Evolutionary conservation across 2,329 filamentous ascomycete genomes (phyloP).

Genomic region (Aspergillus caelatus): DNA sequence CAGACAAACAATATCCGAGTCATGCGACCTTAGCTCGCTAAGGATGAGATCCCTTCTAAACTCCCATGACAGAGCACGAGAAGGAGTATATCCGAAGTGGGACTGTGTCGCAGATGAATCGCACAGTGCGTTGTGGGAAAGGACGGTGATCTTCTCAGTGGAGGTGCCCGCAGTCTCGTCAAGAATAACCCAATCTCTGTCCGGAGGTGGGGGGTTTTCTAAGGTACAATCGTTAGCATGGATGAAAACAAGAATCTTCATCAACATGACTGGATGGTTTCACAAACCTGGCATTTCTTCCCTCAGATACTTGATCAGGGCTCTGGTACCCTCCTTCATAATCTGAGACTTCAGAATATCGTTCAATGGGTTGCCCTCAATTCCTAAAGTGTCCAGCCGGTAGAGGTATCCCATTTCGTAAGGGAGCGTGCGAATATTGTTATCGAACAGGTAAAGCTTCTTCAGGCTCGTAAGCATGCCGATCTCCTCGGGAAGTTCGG

Average conservation of each 20-base stretch:
- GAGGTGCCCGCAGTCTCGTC: constrained; percentile 51
- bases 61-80: constrained; percentile 80
- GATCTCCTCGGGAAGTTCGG: constrained; percentile 81
- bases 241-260: not conserved
- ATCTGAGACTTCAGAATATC: constrained; percentile 77
- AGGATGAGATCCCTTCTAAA: constrained; percentile 82
- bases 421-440: constrained; percentile 79
- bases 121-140: constrained; percentile 95
- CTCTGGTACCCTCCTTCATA: constrained; percentile 83
- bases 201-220: constrained; percentile 77
- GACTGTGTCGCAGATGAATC: constrained; percentile 85
- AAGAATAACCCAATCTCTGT: constrained; percentile 78
- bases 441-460: constrained; percentile 85
- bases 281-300: constrained; percentile 81
- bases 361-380: constrained; percentile 87
- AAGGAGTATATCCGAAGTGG: constrained; percentile 88
- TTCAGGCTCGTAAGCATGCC: constrained; percentile 96
- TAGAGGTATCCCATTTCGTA: constrained; percentile 87
- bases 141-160: constrained; percentile 73
- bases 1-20: constrained; percentile 87
- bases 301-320: constrained; percentile 78
- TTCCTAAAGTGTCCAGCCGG: constrained; percentile 82
- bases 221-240: not conserved
- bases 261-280: not conserved
- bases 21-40: constrained; percentile 74